Percentiles rank a stretch among this genome's conserved stretches.
Conservation (phyloP, 768 basidiomycete genomes). For the Leccinum barrowsii region DNA sequence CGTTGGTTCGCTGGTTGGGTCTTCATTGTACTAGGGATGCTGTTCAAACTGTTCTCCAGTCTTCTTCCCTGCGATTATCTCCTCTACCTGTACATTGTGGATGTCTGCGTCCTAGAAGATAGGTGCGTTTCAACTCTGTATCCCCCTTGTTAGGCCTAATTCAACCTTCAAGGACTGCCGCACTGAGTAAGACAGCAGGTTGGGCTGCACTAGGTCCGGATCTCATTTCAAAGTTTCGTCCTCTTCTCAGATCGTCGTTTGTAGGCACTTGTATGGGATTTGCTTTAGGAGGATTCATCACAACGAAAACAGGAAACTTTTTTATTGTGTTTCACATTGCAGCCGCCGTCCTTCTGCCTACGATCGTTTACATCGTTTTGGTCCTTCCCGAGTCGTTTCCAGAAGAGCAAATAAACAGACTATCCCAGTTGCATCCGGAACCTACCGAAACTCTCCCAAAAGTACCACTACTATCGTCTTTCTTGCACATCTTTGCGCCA, state of each 20-base stretch:
- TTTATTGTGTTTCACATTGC: slow-evolving; percentile 22
- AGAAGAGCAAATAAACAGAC: slow-evolving; percentile 18
- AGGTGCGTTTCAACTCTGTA: slow-evolving; percentile 10
- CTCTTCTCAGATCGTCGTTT: neutral
- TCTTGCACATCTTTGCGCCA: slow-evolving; percentile 20
- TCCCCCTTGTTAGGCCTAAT: slow-evolving; percentile 6
- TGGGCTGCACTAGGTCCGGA: slow-evolving; percentile 28
- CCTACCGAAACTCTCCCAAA: neutral
- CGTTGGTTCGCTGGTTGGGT: slow-evolving; percentile 10
- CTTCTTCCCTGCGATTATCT: slow-evolving; percentile 17
- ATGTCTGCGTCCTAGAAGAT: slow-evolving; percentile 22
- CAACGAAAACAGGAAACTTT: slow-evolving; percentile 21
- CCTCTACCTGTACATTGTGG: slow-evolving; percentile 28
- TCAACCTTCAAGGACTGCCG: slow-evolving; percentile 18
- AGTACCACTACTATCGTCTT: neutral
- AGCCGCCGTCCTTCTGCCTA: slow-evolving; percentile 7
- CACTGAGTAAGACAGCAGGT: slow-evolving; percentile 26
- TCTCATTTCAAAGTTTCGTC: neutral
- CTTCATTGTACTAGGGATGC: slow-evolving; percentile 16
- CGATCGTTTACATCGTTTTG: slow-evolving; percentile 20
- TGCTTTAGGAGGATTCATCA: slow-evolving; percentile 28
- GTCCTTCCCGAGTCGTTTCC: slow-evolving; percentile 32
- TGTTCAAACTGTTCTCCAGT: slow-evolving; percentile 13
- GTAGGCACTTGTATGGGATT: slow-evolving; percentile 28
- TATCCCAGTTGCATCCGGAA: slow-evolving; percentile 7